Conservation (phyloP, 176 grass and related monocot species). For the sorghum (Sorghum bicolor) region Sorghum_bicolor_NCBIv3 NC_012876.2:5877501-5878000, state of each 20-base stretch:
- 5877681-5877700: neutral
- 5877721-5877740: neutral
- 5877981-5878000: too few relatives aligned
- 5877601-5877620: neutral
- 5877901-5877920: too few relatives aligned
- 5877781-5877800: too few relatives aligned
- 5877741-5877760: neutral
- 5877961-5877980: too few relatives aligned
- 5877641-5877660: neutral
- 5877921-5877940: too few relatives aligned
- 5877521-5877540: neutral
- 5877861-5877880: too few relatives aligned
- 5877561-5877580: neutral
- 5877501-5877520: neutral
- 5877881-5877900: too few relatives aligned
- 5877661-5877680: neutral
- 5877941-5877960: too few relatives aligned
- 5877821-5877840: too few relatives aligned
- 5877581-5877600: neutral
- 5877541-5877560: neutral
- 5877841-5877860: too few relatives aligned
- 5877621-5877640: neutral
- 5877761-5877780: neutral
- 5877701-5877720: neutral
- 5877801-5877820: too few relatives aligned